Base-by-base conservation (phyloP, 2,329 filamentous ascomycete species). In the Diaporthe ilicicola region DNA sequence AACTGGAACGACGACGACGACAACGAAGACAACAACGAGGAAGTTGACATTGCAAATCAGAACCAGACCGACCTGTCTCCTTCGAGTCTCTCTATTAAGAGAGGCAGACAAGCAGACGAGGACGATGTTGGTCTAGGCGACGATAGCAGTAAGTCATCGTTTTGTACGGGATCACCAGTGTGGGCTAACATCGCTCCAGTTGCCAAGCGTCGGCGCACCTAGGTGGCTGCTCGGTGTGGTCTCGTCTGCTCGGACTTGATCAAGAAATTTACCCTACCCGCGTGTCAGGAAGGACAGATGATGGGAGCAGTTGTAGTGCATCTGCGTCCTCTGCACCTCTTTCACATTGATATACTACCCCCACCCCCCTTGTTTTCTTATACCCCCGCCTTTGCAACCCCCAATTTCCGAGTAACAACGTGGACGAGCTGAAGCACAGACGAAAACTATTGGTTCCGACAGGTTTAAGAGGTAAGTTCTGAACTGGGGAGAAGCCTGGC, bases 181-280 rank as follows among this genome's bases (percentile, higher is more conserved):
- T 19, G 15, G 73, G 65, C 81, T 83, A 77, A 84, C 75, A 67
- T 73, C 17, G 71, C 73, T 48, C 70, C 75, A 81, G 87, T 87
- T 77, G 77, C 81, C 79, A 89, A 88, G 81, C 87, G 87, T 76
- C 84, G 83, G 77, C 86, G 87, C 70, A 83, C 80, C 70, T 76
- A 73, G 29, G 74, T 72, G 29, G 74, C 74, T 48, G 29, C 34
- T 22, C 39, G 8, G 19, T 32, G 22, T 42, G 48, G 37, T 34
- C 48, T 46, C 46, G 24, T 27, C 32, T 65, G 24, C 67, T 76
- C 48, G 71, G 74, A 34, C 74, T 75, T 48, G 76, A 79, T 22
- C 83, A 75, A 83, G 81, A 79, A 79, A 29, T 66, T 62, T 69
- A 74, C 32, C 13, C 15, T 34, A 15, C 42, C 29, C 37, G 19